Evolutionary conservation across 78 protist genomes (phyloP).

Genomic region (Dictyostelium citrinum): DNA sequence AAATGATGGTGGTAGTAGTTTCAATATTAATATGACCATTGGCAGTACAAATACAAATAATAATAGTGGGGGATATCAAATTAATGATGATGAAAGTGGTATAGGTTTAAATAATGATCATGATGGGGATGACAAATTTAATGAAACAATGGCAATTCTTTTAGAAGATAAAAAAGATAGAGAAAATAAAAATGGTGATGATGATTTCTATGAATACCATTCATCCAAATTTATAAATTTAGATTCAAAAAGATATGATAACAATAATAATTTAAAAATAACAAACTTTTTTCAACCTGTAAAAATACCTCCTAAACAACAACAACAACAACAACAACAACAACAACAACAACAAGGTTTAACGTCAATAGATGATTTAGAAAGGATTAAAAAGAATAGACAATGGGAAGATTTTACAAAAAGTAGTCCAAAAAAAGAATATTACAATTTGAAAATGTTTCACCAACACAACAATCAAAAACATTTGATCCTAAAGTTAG

Average conservation of each 20-base stretch:
- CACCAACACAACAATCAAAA: neutral
- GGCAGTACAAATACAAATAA: neutral
- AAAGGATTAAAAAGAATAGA: neutral
- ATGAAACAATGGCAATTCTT: neutral
- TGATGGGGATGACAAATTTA: neutral
- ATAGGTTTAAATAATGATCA: neutral
- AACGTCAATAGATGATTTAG: neutral
- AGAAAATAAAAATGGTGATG: neutral
- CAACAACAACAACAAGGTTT: neutral
- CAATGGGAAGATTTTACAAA: neutral
- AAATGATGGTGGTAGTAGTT: neutral
- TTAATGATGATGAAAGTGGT: neutral
- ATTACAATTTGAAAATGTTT: neutral
- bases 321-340: neutral
- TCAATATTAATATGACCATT: neutral
- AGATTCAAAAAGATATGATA: neutral
- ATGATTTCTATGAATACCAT: neutral
- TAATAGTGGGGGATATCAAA: neutral
- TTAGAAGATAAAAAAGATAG: neutral
- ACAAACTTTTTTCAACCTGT: neutral
- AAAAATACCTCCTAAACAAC: neutral
- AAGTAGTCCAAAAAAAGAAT: neutral
- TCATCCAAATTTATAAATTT: neutral
- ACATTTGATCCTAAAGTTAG: neutral
- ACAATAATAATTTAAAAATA: neutral